Conservation (phyloP, 1,139 yeast species). For the Casaregolazyma suthepensis region DNA sequence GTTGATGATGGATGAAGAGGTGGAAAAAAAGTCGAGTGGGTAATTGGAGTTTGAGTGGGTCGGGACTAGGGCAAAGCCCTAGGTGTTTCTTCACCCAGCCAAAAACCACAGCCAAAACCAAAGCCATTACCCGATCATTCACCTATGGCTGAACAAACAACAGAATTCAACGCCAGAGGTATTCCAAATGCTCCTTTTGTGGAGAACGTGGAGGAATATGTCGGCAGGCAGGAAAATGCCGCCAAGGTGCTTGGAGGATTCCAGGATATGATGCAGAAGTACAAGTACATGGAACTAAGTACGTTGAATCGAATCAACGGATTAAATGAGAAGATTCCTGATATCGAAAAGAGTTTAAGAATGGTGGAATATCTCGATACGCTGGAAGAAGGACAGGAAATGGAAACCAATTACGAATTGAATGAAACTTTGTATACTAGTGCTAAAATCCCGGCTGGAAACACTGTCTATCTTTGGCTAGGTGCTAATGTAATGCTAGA, state of each 20-base stretch:
- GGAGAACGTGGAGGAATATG: conserved; percentile 70
- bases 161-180: conserved; percentile 67
- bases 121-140: neutral
- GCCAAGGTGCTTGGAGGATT: conserved; percentile 61
- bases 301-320: conserved; percentile 64
- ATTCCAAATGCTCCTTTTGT: conserved; percentile 96
- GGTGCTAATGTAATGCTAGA: conserved; percentile 99
- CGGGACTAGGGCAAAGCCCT: neutral
- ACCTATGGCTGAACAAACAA: neutral
- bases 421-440: conserved; percentile 87
- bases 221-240: conserved; percentile 65
- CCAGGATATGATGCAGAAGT: conserved; percentile 73
- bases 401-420: conserved; percentile 77
- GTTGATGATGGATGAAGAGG: conserved; percentile 9
- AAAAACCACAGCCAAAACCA: neutral
- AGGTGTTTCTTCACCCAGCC: neutral
- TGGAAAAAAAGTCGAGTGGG: conserved; percentile 8
- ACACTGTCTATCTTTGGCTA: conserved; percentile 79
- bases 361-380: conserved; percentile 52
- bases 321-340: conserved; percentile 75
- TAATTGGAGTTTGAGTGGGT: conserved; percentile 6
- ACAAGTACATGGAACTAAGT: conserved; percentile 74
- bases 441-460: conserved; percentile 57
- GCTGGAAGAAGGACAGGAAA: conserved; percentile 28
- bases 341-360: conserved; percentile 74